Evolutionary conservation across 768 basidiomycete genomes (phyloP).

Genomic region (Mycena alexandri): DNA sequence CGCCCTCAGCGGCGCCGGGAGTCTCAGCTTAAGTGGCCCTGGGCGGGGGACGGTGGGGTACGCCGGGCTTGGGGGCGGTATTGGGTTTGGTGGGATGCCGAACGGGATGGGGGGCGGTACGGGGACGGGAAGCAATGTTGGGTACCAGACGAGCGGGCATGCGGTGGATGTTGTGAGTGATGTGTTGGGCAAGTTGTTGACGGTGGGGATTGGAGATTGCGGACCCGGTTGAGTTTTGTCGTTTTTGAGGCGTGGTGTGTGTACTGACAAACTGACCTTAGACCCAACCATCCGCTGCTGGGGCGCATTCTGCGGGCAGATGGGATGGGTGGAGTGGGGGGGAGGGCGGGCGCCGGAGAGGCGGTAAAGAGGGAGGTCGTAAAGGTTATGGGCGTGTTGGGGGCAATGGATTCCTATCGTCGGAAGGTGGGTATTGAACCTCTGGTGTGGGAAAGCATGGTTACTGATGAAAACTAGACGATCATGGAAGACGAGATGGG

Average conservation of each 20-base stretch:
- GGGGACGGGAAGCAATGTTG: constrained; percentile 57
- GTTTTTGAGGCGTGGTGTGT: constrained; percentile 7
- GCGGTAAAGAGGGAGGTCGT: constrained; percentile 89
- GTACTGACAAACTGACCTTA: not conserved
- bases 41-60: constrained; percentile 1
- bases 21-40: not conserved
- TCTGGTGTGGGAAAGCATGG: too few relatives aligned
- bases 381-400: constrained; percentile 94
- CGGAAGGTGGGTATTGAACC: constrained; percentile 76
- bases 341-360: constrained; percentile 44
- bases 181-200: constrained; percentile 94
- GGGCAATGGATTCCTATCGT: constrained; percentile 95
- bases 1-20: not conserved
- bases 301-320: constrained; percentile 80
- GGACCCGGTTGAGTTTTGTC: constrained; percentile 82
- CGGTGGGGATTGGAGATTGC: constrained; percentile 96
- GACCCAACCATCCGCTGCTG: constrained; percentile 64
- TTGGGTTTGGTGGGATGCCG: not conserved
- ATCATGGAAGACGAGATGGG: constrained; percentile 42
- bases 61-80: too few relatives aligned
- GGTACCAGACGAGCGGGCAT: constrained; percentile 96
- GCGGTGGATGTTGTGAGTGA: constrained; percentile 97
- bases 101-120: constrained; percentile 3
- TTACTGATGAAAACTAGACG: constrained; percentile 57
- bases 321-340: not conserved